A percentile compares a stretch with the other conserved stretches of the same genome.
These are phyloP conservation scores for Phytophthora palmivora DNA, from an alignment of 352 stramenopile species.

Conservation along the genomic window DNA sequence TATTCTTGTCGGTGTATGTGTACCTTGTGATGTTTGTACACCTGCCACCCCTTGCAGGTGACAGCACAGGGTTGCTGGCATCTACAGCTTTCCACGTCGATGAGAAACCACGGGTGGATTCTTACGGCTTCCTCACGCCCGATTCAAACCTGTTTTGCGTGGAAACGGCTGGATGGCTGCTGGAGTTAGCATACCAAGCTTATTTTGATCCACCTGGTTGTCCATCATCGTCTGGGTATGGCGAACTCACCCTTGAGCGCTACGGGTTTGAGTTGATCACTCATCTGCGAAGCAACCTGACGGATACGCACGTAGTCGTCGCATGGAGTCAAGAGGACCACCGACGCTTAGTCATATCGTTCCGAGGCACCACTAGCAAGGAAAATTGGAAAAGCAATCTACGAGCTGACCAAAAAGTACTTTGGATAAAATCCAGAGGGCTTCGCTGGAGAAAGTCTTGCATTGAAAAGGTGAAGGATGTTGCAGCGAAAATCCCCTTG, in stretches of 20 bases:
- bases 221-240: slow-evolving; percentile 79
- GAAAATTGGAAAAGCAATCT: slow-evolving; percentile 92
- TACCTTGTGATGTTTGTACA: slow-evolving; percentile 89
- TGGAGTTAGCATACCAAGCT: slow-evolving; percentile 87
- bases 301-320: slow-evolving; percentile 82
- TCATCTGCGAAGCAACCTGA: slow-evolving; percentile 72
- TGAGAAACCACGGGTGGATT: slow-evolving; percentile 64
- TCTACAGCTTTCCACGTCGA: slow-evolving; percentile 82
- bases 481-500: slow-evolving; percentile 77
- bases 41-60: slow-evolving; percentile 59
- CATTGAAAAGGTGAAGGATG: slow-evolving; percentile 64
- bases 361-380: slow-evolving; percentile 86
- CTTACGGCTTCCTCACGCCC: slow-evolving; percentile 67
- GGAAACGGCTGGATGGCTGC: slow-evolving; percentile 81
- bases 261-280: slow-evolving; percentile 88
- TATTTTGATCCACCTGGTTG: slow-evolving; percentile 88
- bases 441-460: slow-evolving; percentile 62
- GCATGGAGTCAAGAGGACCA: slow-evolving; percentile 58
- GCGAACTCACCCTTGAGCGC: slow-evolving; percentile 70
- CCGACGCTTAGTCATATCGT: slow-evolving; percentile 84
- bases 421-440: slow-evolving; percentile 80
- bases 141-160: slow-evolving; percentile 89
- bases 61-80: slow-evolving; percentile 54
- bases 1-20: slow-evolving; percentile 87
- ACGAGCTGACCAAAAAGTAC: slow-evolving; percentile 78